These are phyloP conservation scores for Codiaeum variegatum DNA, from an alignment of 441 rosid species.

Conservation along the genomic window DNA sequence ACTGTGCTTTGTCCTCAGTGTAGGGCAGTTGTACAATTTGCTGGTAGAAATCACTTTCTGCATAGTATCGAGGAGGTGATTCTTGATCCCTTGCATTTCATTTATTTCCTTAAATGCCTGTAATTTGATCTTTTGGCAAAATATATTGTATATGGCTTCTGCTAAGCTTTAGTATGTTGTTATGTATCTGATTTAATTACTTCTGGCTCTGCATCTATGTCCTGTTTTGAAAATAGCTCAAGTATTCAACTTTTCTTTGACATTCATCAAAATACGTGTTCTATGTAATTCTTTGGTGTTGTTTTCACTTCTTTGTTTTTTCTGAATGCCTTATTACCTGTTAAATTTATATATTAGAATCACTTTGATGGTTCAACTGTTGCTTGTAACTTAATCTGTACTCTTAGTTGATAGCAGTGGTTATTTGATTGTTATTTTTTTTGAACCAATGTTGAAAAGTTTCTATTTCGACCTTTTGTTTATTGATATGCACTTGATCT, in stretches of 20 bases:
- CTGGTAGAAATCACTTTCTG: slow-evolving; percentile 84
- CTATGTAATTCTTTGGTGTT: not conserved
- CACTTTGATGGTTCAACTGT: not conserved
- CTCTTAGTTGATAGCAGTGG: not conserved
- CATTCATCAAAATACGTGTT: not conserved
- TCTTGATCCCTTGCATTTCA: not conserved
- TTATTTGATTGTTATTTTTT: not conserved
- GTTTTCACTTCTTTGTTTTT: not conserved
- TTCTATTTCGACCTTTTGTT: not conserved
- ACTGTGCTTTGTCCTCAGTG: slow-evolving; percentile 90
- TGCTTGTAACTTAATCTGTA: not conserved
- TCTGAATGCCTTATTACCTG: not conserved
- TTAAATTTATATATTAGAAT: not conserved
- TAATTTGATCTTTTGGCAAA: not conserved
- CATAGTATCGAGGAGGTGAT: slow-evolving; percentile 74
- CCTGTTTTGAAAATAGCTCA: not conserved
- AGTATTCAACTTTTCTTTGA: not conserved
- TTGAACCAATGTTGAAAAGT: not conserved
- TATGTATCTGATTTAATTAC: not conserved
- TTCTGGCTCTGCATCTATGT: slow-evolving; percentile 2
- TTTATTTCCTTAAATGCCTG: not conserved
- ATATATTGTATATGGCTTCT: not conserved
- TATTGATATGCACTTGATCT: not conserved
- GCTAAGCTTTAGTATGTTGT: not conserved
- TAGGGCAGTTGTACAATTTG: slow-evolving; percentile 78